These are phyloP conservation scores for Yamadazyma siamensis DNA, from an alignment of 1,139 yeast species.

Conservation along the genomic window DNA sequence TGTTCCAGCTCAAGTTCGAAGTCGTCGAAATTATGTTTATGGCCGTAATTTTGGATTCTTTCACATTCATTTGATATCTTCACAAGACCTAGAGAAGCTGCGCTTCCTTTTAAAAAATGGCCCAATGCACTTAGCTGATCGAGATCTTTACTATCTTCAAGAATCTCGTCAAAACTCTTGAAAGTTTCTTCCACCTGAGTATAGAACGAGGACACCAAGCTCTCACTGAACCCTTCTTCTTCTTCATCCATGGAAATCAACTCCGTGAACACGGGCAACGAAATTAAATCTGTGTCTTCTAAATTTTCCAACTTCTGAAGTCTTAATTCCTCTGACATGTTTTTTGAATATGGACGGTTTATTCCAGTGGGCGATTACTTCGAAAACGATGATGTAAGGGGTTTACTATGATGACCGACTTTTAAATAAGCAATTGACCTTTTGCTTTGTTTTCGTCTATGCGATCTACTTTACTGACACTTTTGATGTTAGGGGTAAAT, in stretches of 20 bases:
- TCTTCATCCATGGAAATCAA: constrained; percentile 91
- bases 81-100: constrained; percentile 87
- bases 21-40: constrained; percentile 44
- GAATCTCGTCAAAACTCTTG: constrained; percentile 59
- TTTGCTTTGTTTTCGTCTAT: too few species aligned
- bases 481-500: too few species aligned
- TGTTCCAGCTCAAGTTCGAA: constrained; percentile 19
- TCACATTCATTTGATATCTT: constrained; percentile 87
- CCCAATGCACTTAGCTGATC: constrained; percentile 71
- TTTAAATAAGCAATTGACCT: too few species aligned
- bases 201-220: constrained; percentile 76
- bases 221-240: constrained; percentile 81
- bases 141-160: constrained; percentile 48
- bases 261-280: constrained; percentile 87
- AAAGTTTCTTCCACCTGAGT: constrained; percentile 88
- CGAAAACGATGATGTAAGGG: too few species aligned
- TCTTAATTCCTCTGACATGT: constrained; percentile 33
- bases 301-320: constrained; percentile 24
- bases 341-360: constrained; percentile 1
- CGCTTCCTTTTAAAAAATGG: constrained; percentile 91
- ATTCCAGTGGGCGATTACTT: too few species aligned
- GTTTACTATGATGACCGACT: too few species aligned
- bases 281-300: constrained; percentile 63
- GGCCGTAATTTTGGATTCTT: constrained; percentile 88
- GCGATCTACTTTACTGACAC: too few species aligned